phyloP scores from a whole-genome alignment of 2,329 filamentous ascomycete species.

The Calonectria montana region DNA sequence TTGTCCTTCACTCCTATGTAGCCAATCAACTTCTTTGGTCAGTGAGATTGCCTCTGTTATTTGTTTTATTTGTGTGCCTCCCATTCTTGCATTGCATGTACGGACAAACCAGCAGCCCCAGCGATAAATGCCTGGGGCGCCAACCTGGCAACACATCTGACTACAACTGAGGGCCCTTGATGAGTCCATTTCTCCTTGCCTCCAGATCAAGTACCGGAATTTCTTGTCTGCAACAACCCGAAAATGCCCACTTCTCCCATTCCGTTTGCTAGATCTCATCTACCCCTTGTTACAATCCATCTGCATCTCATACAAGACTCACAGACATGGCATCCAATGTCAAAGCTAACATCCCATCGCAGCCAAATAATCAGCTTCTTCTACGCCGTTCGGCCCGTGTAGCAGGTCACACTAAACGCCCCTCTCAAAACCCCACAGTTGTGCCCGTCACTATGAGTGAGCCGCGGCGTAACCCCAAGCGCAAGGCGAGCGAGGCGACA shows the following conservation, averaged over 20 bases:
- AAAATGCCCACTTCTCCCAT: background rate
- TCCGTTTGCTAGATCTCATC: background rate
- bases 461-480: constrained; percentile 55
- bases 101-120: background rate
- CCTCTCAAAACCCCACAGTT: constrained; percentile 1
- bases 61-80: background rate
- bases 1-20: background rate
- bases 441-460: constrained; percentile 31
- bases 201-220: background rate
- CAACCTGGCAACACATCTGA: background rate
- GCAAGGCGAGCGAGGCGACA: constrained; percentile 54
- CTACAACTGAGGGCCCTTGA: background rate
- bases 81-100: background rate
- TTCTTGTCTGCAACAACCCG: background rate
- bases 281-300: background rate
- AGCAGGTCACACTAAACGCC: constrained; percentile 9
- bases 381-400: constrained; percentile 38
- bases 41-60: background rate
- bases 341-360: constrained; percentile 22
- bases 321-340: constrained; percentile 4
- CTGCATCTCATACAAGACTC: background rate
- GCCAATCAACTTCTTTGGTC: background rate
- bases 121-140: constrained; percentile 8
- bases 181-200: background rate
- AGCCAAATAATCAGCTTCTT: constrained; percentile 9